These are phyloP conservation scores for Apiospora hydei DNA, from an alignment of 2,329 filamentous ascomycete genomes.

Conservation along the genomic window DNA sequence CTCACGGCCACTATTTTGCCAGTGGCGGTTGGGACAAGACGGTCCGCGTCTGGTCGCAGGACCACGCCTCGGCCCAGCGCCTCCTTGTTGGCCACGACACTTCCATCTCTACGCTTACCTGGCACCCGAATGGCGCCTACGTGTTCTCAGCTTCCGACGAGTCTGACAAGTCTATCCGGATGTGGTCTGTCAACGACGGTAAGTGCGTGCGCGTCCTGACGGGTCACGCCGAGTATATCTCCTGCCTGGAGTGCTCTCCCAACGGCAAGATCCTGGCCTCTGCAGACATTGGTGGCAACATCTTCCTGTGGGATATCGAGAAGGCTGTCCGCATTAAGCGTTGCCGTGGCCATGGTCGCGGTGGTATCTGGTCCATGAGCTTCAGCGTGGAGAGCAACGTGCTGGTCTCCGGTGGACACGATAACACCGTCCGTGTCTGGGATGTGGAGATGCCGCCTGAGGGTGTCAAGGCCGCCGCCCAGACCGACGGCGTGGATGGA, in stretches of 20 bases:
- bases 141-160: slow-evolving; percentile 91
- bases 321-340: slow-evolving; percentile 87
- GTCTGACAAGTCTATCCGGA: slow-evolving; percentile 87
- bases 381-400: slow-evolving; percentile 94
- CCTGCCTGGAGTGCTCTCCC: slow-evolving; percentile 82
- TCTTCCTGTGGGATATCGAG: slow-evolving; percentile 93
- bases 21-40: slow-evolving; percentile 89
- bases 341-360: slow-evolving; percentile 91
- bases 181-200: slow-evolving; percentile 94
- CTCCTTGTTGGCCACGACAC: slow-evolving; percentile 93
- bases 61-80: slow-evolving; percentile 87
- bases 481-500: slow-evolving; percentile 45
- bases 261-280: slow-evolving; percentile 92
- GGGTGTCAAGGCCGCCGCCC: slow-evolving; percentile 49
- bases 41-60: slow-evolving; percentile 89
- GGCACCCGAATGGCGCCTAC: slow-evolving; percentile 94
- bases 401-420: slow-evolving; percentile 87
- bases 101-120: slow-evolving; percentile 88
- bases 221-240: slow-evolving; percentile 88
- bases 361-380: slow-evolving; percentile 90
- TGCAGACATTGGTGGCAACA: slow-evolving; percentile 86
- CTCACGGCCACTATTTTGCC: slow-evolving; percentile 94
- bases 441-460: slow-evolving; percentile 80
- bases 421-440: slow-evolving; percentile 94
- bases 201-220: slow-evolving; percentile 90